phyloP scores from a whole-genome alignment of 129 eudicot genomes.

The Flaveria ramosissima region DNA sequence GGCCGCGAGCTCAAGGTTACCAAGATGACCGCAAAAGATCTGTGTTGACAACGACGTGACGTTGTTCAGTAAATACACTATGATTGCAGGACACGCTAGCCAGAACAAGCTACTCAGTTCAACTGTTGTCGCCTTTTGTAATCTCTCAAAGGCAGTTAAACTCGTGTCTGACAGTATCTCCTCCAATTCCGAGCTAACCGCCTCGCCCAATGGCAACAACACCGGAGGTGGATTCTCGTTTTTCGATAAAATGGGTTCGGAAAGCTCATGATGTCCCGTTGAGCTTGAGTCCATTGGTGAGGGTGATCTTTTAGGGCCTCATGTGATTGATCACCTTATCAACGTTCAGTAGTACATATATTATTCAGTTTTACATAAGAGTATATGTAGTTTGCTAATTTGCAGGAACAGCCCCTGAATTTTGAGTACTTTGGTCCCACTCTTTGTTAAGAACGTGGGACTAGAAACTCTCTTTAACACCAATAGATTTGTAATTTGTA shows the following conservation, averaged over 20 bases:
- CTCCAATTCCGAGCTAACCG: slow-evolving; percentile 39
- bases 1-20: slow-evolving; percentile 55
- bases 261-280: slow-evolving; percentile 17
- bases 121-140: slow-evolving; percentile 22
- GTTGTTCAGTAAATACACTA: slow-evolving; percentile 49
- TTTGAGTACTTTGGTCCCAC: not conserved
- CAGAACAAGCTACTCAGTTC: slow-evolving; percentile 38
- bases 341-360: not conserved
- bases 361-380: slow-evolving; percentile 4
- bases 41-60: slow-evolving; percentile 53
- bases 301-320: not conserved
- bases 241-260: slow-evolving; percentile 18
- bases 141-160: slow-evolving; percentile 20
- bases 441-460: not conserved
- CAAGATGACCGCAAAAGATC: slow-evolving; percentile 56
- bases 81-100: slow-evolving; percentile 48
- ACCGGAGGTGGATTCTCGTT: slow-evolving; percentile 1
- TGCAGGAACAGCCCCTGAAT: slow-evolving; percentile 7
- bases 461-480: too few species aligned
- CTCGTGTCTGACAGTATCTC: slow-evolving; percentile 40
- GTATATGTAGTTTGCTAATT: not conserved
- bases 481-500: too few species aligned
- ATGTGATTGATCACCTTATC: slow-evolving; percentile 4
- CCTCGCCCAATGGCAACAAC: not conserved
- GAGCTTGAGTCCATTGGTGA: slow-evolving; percentile 22